Evolutionary conservation across 495 filamentous ascomycete species (phyloP).

Genomic region (Penicillium turbatum): DNA sequence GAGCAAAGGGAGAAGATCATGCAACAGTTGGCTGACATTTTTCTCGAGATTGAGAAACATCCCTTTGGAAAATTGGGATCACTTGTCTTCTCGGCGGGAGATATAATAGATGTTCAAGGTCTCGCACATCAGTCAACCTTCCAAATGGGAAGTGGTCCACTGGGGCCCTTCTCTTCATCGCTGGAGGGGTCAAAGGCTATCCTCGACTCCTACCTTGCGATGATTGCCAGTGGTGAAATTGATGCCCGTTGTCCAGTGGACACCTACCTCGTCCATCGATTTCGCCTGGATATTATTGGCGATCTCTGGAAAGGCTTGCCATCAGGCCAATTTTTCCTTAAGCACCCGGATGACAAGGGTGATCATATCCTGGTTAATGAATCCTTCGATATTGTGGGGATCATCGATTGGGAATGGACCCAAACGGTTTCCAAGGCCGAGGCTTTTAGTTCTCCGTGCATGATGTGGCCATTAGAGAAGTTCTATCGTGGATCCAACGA

Average conservation of each 20-base stretch:
- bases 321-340: slow-evolving; percentile 31
- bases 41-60: slow-evolving; percentile 30
- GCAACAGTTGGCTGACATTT: slow-evolving; percentile 32
- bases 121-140: slow-evolving; percentile 19
- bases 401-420: slow-evolving; percentile 40
- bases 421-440: slow-evolving; percentile 21
- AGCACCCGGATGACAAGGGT: slow-evolving; percentile 40
- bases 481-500: slow-evolving; percentile 35
- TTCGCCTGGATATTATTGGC: slow-evolving; percentile 17
- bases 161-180: slow-evolving; percentile 19
- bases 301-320: not conserved
- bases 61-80: slow-evolving; percentile 25
- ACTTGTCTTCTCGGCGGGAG: slow-evolving; percentile 8
- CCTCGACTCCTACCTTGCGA: slow-evolving; percentile 4
- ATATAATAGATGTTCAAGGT: not conserved
- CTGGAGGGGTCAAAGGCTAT: slow-evolving; percentile 2
- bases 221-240: slow-evolving; percentile 11
- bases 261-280: slow-evolving; percentile 26
- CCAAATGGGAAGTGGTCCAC: slow-evolving; percentile 3
- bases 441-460: slow-evolving; percentile 32
- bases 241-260: slow-evolving; percentile 15
- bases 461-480: slow-evolving; percentile 31
- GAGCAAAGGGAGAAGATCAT: slow-evolving; percentile 29
- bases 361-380: slow-evolving; percentile 40
- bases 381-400: slow-evolving; percentile 32